Evolutionary conservation across 1,139 yeast genomes (phyloP), one percentile per base, ranked within the genome.

Genomic region (Candida freyschussii): DNA sequence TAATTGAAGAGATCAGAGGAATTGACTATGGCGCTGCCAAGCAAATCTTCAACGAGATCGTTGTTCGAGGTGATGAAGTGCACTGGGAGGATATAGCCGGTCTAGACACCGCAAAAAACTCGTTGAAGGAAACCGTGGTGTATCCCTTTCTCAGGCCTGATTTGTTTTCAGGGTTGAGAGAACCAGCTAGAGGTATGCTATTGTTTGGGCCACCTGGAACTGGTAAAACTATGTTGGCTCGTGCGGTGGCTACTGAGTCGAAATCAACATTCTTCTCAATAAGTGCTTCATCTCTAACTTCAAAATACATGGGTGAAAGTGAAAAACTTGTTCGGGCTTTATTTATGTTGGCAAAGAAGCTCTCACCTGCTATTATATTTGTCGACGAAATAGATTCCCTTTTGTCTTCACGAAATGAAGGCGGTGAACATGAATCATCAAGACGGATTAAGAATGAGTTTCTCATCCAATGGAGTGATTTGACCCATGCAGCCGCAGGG

Each of bases 121-220:
- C 96, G 1, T 67, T 91, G 36, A 91, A 91, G 54, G 98, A 91
- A 55, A 91, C 98, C 0, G 98, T 91, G 6, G 97, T 91, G 13
- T 89, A 91, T 57, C 98, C 98, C 20, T 89, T 91, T 55, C 63
- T 91, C 45, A 69, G 97, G 30, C 98, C 98, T 0, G 98, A 91
- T 58, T 64, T 91, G 41, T 91, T 91, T 53, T 73, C 78, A 31
- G 98, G 98, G 0, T 64, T 91, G 37, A 68, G 98, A 46, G 97
- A 91, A 57, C 98, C 98, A 1, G 95, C 95, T 0, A 65, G 96
- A 44, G 98, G 98, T 7, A 89, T 91, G 96, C 64, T 91, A 17
- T 62, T 91, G 21, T 91, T 91, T 64, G 98, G 98, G 0, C 98
- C 98, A 1, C 98, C 98, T 0, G 98, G 98, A 13, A 91, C 98